These are phyloP conservation scores for Phytophthora constricta DNA, from an alignment of 352 stramenopile genomes.

Conservation along the genomic window DNA sequence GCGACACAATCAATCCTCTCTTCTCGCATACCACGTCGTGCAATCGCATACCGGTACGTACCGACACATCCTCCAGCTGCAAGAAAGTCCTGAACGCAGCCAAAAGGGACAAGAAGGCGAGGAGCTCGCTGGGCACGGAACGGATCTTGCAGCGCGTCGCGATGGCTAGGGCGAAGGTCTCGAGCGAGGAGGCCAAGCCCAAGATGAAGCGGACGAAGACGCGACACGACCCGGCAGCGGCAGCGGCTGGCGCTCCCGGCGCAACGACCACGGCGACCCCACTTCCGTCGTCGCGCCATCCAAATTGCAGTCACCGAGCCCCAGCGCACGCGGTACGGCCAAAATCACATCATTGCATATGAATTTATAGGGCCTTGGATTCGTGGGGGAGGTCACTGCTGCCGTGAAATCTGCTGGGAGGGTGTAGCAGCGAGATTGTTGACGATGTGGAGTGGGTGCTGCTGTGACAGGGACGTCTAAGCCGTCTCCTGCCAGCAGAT, in stretches of 20 bases:
- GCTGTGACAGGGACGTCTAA: conserved; percentile 40
- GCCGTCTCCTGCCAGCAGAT: conserved; percentile 85
- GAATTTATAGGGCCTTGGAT: neutral
- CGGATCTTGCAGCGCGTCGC: conserved; percentile 13
- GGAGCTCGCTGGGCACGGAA: conserved; percentile 12
- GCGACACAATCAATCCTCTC: neutral
- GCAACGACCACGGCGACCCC: conserved; percentile 19
- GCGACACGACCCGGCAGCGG: conserved; percentile 38
- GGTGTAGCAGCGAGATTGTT: neutral
- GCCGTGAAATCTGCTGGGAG: neutral
- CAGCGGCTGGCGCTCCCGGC: conserved; percentile 7
- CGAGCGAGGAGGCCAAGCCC: conserved; percentile 72
- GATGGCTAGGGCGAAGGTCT: conserved; percentile 70
- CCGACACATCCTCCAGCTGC: neutral
- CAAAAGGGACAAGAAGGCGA: conserved; percentile 28
- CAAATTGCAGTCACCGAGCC: conserved; percentile 61
- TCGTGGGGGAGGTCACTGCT: too few relatives aligned
- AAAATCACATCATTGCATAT: conserved; percentile 1
- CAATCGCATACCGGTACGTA: neutral
- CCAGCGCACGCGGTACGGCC: conserved; percentile 43
- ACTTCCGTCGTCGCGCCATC: conserved; percentile 30
- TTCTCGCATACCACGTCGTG: neutral
- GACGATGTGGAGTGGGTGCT: neutral
- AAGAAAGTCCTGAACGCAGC: conserved; percentile 17
- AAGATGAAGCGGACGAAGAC: conserved; percentile 71